These are phyloP conservation scores for Scenedesmus sp. DNA, from an alignment of 163 green algal species.

Conservation along the genomic window DNA sequence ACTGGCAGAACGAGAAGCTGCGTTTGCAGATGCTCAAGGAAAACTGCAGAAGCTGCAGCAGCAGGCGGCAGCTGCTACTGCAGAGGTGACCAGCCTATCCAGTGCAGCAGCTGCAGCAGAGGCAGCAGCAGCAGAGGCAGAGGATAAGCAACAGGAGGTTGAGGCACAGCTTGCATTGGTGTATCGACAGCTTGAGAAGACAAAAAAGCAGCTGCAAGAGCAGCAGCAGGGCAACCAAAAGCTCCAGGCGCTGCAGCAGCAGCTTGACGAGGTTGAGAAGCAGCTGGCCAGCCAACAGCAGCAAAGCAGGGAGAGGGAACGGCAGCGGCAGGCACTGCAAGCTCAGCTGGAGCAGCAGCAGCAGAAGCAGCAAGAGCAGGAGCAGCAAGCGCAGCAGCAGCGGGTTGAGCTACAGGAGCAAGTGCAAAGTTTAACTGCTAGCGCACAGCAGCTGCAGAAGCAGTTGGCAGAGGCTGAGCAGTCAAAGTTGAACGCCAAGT, in stretches of 20 bases:
- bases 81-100: constrained; percentile 10
- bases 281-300: background rate
- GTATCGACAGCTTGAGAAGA: constrained; percentile 36
- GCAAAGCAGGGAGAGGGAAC: background rate
- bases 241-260: constrained; percentile 33
- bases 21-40: background rate
- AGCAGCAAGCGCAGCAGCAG: constrained; percentile 3
- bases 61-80: background rate
- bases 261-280: constrained; percentile 12
- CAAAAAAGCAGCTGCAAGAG: constrained; percentile 30
- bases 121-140: constrained; percentile 30
- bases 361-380: background rate
- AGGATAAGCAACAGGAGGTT: background rate
- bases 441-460: constrained; percentile 24
- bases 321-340: constrained; percentile 4
- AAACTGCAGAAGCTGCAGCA: background rate
- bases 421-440: background rate
- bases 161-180: background rate
- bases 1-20: background rate
- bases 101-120: constrained; percentile 28
- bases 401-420: background rate
- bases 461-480: background rate
- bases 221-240: constrained; percentile 42
- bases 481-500: background rate
- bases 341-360: background rate